phyloP scores from a whole-genome alignment of 2,329 filamentous ascomycete genomes.

The Elsinoe ampelina region DNA sequence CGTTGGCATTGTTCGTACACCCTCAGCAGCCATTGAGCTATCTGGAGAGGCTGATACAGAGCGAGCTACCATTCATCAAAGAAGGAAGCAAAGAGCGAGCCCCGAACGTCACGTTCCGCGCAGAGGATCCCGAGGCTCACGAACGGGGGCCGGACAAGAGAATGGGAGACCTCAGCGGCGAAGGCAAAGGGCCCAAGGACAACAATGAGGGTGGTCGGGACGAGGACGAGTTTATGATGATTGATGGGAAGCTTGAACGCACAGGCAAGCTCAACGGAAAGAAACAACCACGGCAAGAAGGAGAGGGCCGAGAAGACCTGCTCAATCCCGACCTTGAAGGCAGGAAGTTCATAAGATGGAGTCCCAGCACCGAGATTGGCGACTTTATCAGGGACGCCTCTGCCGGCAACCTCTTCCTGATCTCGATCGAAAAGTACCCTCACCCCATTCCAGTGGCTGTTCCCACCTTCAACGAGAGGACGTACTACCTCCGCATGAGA shows the following conservation, averaged over 20 bases:
- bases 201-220: conserved; percentile 34
- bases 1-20: conserved; percentile 74
- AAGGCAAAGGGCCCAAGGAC: conserved; percentile 40
- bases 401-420: conserved; percentile 71
- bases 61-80: conserved; percentile 64
- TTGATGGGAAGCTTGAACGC: conserved; percentile 41
- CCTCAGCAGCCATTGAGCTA: conserved; percentile 88
- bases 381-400: conserved; percentile 91
- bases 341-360: conserved; percentile 75
- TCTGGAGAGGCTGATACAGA: conserved; percentile 78
- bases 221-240: conserved; percentile 40
- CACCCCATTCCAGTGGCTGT: conserved; percentile 67
- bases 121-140: conserved; percentile 62
- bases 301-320: conserved; percentile 6
- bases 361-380: conserved; percentile 76
- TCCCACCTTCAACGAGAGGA: conserved; percentile 82
- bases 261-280: conserved; percentile 34
- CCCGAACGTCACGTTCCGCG: conserved; percentile 68
- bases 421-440: conserved; percentile 65
- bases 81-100: conserved; percentile 57
- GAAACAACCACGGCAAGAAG: conserved; percentile 16
- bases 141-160: conserved; percentile 30
- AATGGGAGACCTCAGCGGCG: conserved; percentile 36
- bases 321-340: conserved; percentile 34
- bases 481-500: conserved; percentile 72